Conservation (phyloP, 2,329 filamentous ascomycete genomes). For the Herpomyces periplanetae region DNA sequence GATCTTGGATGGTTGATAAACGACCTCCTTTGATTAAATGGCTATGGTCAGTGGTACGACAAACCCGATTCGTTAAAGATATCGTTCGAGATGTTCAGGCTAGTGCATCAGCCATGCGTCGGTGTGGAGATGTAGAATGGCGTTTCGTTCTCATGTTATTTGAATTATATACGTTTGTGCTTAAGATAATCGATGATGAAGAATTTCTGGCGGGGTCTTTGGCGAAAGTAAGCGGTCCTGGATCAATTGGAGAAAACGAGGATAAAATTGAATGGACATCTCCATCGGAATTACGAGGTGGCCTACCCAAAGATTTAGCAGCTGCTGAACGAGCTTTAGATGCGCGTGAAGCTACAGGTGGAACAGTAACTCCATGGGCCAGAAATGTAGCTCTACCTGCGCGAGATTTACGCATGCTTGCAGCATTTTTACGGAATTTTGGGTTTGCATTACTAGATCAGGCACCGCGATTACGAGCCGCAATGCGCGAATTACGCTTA, state of each 20-base stretch:
- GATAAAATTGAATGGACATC: no score
- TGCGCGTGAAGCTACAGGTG: no score
- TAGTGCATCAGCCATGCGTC: no score
- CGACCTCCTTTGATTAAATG: conserved; percentile 29
- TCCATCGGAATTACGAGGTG: no score
- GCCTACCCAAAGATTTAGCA: no score
- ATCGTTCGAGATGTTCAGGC: conserved; percentile 17
- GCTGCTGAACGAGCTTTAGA: no score
- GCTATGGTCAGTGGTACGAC: conserved; percentile 31
- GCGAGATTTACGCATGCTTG: conserved; percentile 28
- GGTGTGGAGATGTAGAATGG: conserved; percentile 40
- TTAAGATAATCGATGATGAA: conserved; percentile 78
- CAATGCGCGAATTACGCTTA: no score
- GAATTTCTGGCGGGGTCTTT: conserved; percentile 58
- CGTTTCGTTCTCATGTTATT: conserved; percentile 56
- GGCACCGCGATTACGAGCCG: no score
- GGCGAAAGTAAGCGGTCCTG: no score
- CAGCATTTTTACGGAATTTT: conserved; percentile 54
- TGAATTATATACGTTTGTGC: conserved; percentile 65
- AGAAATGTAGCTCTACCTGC: conserved; percentile 26
- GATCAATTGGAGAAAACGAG: no score
- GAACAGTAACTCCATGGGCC: no score
- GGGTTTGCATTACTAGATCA: no score
- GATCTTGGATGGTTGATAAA: conserved; percentile 6
- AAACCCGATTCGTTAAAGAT: conserved; percentile 15